phyloP scores from a whole-genome alignment of 371 early-diverging fungal species.

The Mortierella sp. region DNA sequence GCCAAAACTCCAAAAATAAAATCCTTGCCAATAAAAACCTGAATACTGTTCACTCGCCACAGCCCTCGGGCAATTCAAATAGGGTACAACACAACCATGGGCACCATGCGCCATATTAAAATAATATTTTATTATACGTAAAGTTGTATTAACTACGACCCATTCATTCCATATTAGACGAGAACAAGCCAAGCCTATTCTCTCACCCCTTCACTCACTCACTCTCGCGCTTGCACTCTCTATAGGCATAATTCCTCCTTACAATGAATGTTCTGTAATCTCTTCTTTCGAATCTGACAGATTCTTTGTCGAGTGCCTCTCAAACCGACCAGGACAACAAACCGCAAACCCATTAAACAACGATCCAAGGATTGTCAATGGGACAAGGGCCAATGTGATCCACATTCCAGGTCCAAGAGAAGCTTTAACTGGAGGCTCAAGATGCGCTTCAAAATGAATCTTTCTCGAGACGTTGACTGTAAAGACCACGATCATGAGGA shows the following conservation, averaged over 20 bases:
- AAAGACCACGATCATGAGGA: slow-evolving; percentile 37
- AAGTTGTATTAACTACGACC: too few relatives aligned
- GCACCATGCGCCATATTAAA: too few relatives aligned
- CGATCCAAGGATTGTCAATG: slow-evolving; percentile 35
- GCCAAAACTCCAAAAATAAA: slow-evolving; percentile 13
- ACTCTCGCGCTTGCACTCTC: too few relatives aligned
- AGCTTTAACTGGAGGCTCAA: slow-evolving; percentile 5
- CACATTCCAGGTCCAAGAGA: slow-evolving; percentile 40
- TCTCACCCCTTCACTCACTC: too few relatives aligned
- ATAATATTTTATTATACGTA: too few relatives aligned
- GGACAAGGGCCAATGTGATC: slow-evolving; percentile 41
- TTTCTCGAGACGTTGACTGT: slow-evolving; percentile 36
- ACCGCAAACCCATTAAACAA: slow-evolving; percentile 38
- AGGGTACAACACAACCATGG: too few relatives aligned
- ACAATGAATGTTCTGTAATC: slow-evolving; percentile 10
- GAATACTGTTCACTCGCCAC: background rate
- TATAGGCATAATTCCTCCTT: background rate
- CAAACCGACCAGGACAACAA: slow-evolving; percentile 42
- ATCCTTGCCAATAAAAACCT: background rate
- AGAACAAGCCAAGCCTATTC: too few relatives aligned
- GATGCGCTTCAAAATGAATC: slow-evolving; percentile 34
- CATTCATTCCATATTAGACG: too few relatives aligned
- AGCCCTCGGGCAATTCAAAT: background rate
- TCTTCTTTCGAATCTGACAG: slow-evolving; percentile 32
- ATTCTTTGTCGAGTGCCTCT: background rate